Evolutionary conservation across 2,329 filamentous ascomycete species (phyloP).

Genomic region (Claviceps sp.): DNA sequence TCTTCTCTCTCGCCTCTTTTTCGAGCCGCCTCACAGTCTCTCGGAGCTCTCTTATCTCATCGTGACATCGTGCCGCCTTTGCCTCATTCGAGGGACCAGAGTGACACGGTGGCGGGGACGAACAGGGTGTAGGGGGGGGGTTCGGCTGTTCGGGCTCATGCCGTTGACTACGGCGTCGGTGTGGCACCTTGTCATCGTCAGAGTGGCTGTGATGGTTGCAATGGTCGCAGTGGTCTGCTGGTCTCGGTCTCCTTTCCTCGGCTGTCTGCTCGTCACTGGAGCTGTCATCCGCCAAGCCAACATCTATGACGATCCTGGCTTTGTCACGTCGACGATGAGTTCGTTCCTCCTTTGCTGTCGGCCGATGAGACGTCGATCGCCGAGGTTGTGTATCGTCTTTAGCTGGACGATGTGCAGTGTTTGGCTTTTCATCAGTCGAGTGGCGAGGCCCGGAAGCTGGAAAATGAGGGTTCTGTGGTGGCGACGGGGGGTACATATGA

Average conservation of each 20-base stretch:
- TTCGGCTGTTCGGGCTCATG: too few species aligned
- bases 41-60: conserved; percentile 20
- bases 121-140: too few species aligned
- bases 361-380: conserved; percentile 14
- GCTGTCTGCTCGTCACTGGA: too few species aligned
- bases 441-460: too few species aligned
- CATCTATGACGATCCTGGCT: conserved; percentile 17
- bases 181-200: conserved; percentile 7
- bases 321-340: conserved; percentile 21
- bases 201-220: conserved; percentile 18
- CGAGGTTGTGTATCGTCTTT: neutral
- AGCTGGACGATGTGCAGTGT: too few species aligned
- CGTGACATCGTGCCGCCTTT: conserved; percentile 7
- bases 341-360: conserved; percentile 9
- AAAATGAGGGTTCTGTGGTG: too few species aligned
- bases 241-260: too few species aligned
- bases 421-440: too few species aligned
- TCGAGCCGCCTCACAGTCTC: conserved; percentile 19
- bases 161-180: too few species aligned
- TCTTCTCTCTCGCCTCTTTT: conserved; percentile 14
- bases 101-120: too few species aligned
- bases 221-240: conserved; percentile 17
- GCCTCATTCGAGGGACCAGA: too few species aligned
- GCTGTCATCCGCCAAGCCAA: conserved; percentile 9
- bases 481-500: conserved; percentile 7